These are phyloP conservation scores for Aspergillus piperis DNA, from an alignment of 2,329 filamentous ascomycete species.

Conservation along the genomic window DNA sequence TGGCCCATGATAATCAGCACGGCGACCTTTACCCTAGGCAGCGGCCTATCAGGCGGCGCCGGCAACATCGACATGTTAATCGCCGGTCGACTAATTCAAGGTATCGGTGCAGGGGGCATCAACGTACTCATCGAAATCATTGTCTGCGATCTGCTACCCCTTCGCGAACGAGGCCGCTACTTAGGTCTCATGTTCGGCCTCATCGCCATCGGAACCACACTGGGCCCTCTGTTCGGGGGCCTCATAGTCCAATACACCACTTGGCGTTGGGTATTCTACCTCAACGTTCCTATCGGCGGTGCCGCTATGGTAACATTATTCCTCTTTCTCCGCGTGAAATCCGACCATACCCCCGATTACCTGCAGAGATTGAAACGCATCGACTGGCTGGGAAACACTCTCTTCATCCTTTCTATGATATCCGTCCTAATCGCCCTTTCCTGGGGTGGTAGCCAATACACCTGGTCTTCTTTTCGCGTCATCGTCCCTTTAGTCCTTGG, in stretches of 20 bases:
- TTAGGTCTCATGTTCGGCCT: conserved; percentile 25
- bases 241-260: conserved; percentile 23
- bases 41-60: conserved; percentile 55
- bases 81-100: conserved; percentile 57
- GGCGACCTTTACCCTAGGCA: conserved; percentile 54
- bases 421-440: conserved; percentile 32
- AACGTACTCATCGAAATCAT: conserved; percentile 46
- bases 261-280: conserved; percentile 35
- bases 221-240: conserved; percentile 49
- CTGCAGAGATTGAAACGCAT: conserved; percentile 18
- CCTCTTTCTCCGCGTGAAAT: conserved; percentile 24
- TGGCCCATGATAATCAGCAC: conserved; percentile 46
- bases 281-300: conserved; percentile 30
- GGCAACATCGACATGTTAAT: conserved; percentile 52
- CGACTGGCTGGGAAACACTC: conserved; percentile 30
- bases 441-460: conserved; percentile 30
- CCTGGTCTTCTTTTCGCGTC: conserved; percentile 31
- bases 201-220: conserved; percentile 43
- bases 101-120: conserved; percentile 52
- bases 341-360: not conserved
- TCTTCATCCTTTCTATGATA: conserved; percentile 29
- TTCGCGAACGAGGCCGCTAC: conserved; percentile 36
- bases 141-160: conserved; percentile 50
- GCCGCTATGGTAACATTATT: conserved; percentile 26
- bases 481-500: conserved; percentile 31